A percentile compares a stretch with the other conserved stretches of the same genome.
Conservation (phyloP, 2,329 filamentous ascomycete genomes). For the Calonectria honghensis region DNA sequence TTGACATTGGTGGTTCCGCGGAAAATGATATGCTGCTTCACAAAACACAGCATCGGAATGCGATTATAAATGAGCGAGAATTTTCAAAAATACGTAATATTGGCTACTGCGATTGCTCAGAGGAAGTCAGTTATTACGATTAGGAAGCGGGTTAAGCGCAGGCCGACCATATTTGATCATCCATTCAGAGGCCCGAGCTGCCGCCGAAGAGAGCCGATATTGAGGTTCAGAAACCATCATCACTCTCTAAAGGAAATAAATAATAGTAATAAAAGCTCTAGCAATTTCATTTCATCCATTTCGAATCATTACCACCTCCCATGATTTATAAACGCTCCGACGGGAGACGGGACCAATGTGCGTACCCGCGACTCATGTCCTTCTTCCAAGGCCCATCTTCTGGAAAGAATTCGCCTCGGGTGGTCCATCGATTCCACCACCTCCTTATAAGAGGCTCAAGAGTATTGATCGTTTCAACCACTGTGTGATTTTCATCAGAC, state of each 20-base stretch:
- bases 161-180: neutral
- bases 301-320: neutral
- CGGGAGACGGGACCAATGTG: neutral
- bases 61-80: too few species aligned
- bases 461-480: neutral
- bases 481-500: neutral
- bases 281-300: neutral
- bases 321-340: neutral
- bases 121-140: neutral
- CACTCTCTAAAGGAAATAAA: neutral
- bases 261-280: neutral
- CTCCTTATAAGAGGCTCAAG: neutral
- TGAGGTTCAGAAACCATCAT: neutral
- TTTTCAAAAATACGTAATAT: neutral
- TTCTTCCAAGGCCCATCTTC: neutral
- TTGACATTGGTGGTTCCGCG: too few species aligned
- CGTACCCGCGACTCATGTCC: neutral
- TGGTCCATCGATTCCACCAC: neutral
- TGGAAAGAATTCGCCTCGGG: neutral
- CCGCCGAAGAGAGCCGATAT: neutral
- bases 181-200: neutral
- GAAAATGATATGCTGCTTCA: too few species aligned
- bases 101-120: neutral
- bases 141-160: neutral
- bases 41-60: too few species aligned